Conservation (phyloP, 2,329 filamentous ascomycete species). For the Metarhizium robertsii region DNA sequence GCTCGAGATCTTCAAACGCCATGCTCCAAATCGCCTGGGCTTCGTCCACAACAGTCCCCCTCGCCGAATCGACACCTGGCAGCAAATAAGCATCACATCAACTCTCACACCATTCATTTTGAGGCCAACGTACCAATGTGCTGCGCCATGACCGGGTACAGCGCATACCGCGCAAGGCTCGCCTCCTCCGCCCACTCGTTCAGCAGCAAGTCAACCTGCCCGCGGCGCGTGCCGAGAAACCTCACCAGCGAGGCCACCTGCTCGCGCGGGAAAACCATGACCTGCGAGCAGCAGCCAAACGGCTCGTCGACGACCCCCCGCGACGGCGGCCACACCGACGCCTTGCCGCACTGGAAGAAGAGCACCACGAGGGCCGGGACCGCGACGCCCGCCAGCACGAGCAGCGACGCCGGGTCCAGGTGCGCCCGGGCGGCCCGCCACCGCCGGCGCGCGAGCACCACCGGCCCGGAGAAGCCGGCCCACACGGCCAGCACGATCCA, state of each 20-base stretch:
- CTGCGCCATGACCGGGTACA: not conserved
- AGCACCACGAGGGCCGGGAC: not conserved
- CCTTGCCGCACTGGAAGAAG: not conserved
- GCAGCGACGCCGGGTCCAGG: not conserved
- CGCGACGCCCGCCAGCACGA: not conserved
- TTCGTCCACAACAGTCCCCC: not conserved
- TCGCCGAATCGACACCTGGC: not conserved
- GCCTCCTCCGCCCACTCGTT: not conserved
- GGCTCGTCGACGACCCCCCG: not conserved
- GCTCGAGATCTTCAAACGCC: not conserved
- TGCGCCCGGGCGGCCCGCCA: not conserved
- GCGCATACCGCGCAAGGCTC: not conserved
- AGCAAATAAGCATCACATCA: not conserved
- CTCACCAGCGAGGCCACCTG: not conserved
- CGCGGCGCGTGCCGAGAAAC: not conserved
- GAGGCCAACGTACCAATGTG: not conserved
- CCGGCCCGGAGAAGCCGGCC: not conserved
- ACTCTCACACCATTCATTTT: not conserved
- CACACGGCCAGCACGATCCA: not conserved
- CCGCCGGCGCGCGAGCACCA: not conserved
- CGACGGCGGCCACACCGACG: not conserved
- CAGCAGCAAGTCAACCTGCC: not conserved
- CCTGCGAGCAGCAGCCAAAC: slow-evolving; percentile 1
- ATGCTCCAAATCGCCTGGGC: slow-evolving; percentile 1
- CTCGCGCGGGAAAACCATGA: not conserved